Evolutionary conservation across 176 grass and related monocot species (phyloP), one percentile per base, ranked within the genome.

Genomic region (Luzula sylvatica): DNA sequence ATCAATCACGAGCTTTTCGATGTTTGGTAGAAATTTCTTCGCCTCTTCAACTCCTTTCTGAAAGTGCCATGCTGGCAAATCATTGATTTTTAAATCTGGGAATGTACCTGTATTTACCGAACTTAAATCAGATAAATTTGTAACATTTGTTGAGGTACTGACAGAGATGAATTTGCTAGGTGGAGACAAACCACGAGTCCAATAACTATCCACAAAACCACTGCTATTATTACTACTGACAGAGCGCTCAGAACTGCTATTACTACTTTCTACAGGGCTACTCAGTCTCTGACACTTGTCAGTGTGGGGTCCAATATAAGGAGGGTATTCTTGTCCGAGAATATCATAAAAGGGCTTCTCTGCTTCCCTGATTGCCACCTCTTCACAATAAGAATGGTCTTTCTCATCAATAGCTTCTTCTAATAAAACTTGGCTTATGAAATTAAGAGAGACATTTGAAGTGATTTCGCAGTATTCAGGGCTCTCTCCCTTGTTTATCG

Each of bases 401-500:
- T 48, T 64, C 41, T 64, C 59, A 19, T 64, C 59, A 19, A 64
- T 64, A 13, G 41, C 59, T 64, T 64, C 59, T 64, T 64, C 59
- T 20, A 64, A 18, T 11, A 64, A 41, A 38, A 64, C 47, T 26
- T 64, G 15, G 24, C 42, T 64, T 29, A 64, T 64, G 42, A 46
- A 64, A 7, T 64, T 30, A 15, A 64, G 43, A 11, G 59, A 64
- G 7, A 64, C 19, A 26, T 64, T 64, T 29, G 59, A 64, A 19
- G 59, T 64, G 42, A 64, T 64, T 44, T 64, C 59, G 14, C 59
- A 64, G 47, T 64, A 64, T 64, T 64, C 59, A 48, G 59, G 59
- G 29, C 59, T 64, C 3, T 64, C 59, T 28, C 25, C 59, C 29
- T n/a, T 64, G 28, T 48, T 64, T 7, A 46, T 26, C 46, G 29